phyloP scores from a whole-genome alignment of 257 asterid species.

The Plantago major region DNA sequence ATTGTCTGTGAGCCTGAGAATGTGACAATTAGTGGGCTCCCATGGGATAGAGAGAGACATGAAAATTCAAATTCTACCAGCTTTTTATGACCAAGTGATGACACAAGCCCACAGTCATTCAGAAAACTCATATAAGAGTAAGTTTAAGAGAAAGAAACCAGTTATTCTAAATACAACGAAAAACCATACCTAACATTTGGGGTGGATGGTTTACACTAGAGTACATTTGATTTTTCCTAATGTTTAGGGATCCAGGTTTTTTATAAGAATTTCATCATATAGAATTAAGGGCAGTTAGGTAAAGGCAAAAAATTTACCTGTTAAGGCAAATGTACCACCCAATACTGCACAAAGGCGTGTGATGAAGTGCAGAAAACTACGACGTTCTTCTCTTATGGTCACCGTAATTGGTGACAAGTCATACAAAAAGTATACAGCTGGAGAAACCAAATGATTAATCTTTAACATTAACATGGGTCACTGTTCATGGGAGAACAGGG shows the following conservation, averaged over 20 bases:
- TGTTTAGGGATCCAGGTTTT: slow-evolving; percentile 4
- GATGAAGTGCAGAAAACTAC: slow-evolving; percentile 94
- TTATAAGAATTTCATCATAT: background rate
- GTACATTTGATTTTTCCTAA: too few species aligned
- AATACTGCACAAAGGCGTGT: slow-evolving; percentile 97
- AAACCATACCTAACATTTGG: too few species aligned
- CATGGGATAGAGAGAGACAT: too few species aligned
- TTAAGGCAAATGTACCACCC: slow-evolving; percentile 96
- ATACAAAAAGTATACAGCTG: slow-evolving; percentile 95
- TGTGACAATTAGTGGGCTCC: too few species aligned
- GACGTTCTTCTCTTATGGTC: slow-evolving; percentile 95
- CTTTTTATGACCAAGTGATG: too few species aligned
- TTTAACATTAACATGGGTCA: slow-evolving; percentile 5
- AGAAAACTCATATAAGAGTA: too few species aligned
- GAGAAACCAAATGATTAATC: slow-evolving; percentile 18
- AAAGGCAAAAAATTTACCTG: slow-evolving; percentile 52
- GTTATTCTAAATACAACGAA: too few species aligned
- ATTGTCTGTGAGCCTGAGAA: too few species aligned
- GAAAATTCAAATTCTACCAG: too few species aligned
- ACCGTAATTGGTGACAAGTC: slow-evolving; percentile 97
- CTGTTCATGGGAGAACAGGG: slow-evolving; percentile 1
- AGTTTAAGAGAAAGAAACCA: too few species aligned
- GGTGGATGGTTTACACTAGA: too few species aligned
- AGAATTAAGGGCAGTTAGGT: slow-evolving; percentile 13
- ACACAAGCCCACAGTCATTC: too few species aligned